Evolutionary conservation across 352 stramenopile species (phyloP).

Genomic region (Pelagophyceae sp.): DNA sequence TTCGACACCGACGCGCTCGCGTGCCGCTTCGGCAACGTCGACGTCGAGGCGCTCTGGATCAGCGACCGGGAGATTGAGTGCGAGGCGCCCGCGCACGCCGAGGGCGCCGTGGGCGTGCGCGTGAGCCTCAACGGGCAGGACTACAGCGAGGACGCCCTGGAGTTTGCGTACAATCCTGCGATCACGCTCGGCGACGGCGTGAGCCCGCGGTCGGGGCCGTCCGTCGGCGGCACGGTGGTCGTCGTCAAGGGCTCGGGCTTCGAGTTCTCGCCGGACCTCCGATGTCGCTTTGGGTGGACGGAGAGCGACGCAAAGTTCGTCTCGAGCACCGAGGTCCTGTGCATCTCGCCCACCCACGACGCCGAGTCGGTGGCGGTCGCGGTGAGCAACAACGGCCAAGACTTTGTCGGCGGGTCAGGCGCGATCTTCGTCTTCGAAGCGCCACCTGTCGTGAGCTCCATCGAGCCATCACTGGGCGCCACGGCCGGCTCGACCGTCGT

Average conservation of each 20-base stretch:
- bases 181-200: neutral
- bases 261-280: constrained; percentile 18
- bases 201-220: constrained; percentile 2
- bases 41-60: constrained; percentile 26
- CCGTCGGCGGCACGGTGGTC: constrained; percentile 23
- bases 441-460: neutral
- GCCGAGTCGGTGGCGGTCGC: constrained; percentile 42
- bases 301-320: constrained; percentile 28
- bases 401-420: constrained; percentile 40
- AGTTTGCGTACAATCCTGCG: neutral
- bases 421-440: neutral
- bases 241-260: constrained; percentile 35
- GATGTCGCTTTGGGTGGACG: constrained; percentile 21
- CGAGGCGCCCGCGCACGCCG: constrained; percentile 14
- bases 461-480: constrained; percentile 44
- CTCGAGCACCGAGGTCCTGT: constrained; percentile 27
- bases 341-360: constrained; percentile 16
- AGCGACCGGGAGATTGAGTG: constrained; percentile 27
- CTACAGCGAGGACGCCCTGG: neutral
- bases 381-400: constrained; percentile 63
- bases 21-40: constrained; percentile 25
- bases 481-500: constrained; percentile 51
- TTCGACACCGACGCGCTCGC: constrained; percentile 35
- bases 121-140: neutral
- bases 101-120: constrained; percentile 17